phyloP scores from a whole-genome alignment of 106 monocot genomes.

The Agapanthus africanus region DNA sequence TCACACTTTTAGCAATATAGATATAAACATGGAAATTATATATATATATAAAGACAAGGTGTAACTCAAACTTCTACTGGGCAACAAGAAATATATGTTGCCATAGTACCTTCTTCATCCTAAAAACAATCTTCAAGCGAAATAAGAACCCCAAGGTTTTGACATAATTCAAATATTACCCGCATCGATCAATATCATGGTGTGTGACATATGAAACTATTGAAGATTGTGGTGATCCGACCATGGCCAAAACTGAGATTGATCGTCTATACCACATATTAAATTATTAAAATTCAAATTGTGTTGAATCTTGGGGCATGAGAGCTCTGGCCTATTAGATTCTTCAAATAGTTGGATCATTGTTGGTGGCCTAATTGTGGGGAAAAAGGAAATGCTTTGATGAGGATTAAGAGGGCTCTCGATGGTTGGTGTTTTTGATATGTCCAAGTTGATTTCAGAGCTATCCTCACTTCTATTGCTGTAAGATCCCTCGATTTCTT shows the following conservation, averaged over 20 bases:
- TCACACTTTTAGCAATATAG: conserved; percentile 11
- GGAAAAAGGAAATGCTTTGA: conserved; percentile 43
- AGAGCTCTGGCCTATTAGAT: conserved; percentile 35
- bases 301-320: conserved; percentile 38
- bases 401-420: conserved; percentile 27
- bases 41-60: neutral
- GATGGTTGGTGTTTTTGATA: conserved; percentile 31
- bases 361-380: conserved; percentile 30
- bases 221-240: conserved; percentile 69
- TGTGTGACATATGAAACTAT: neutral
- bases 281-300: conserved; percentile 56
- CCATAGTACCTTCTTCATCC: conserved; percentile 3
- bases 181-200: neutral
- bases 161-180: neutral
- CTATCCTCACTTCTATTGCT: conserved; percentile 93
- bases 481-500: conserved; percentile 79
- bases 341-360: conserved; percentile 41
- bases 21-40: neutral
- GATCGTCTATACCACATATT: conserved; percentile 69
- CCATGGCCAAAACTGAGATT: conserved; percentile 73
- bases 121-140: neutral
- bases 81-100: conserved; percentile 5
- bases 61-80: conserved; percentile 8
- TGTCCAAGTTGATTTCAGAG: conserved; percentile 66
- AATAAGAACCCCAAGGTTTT: neutral